Conservation (phyloP, 192 early-diverging fungal species). For the Coemansia sp. region DNA sequence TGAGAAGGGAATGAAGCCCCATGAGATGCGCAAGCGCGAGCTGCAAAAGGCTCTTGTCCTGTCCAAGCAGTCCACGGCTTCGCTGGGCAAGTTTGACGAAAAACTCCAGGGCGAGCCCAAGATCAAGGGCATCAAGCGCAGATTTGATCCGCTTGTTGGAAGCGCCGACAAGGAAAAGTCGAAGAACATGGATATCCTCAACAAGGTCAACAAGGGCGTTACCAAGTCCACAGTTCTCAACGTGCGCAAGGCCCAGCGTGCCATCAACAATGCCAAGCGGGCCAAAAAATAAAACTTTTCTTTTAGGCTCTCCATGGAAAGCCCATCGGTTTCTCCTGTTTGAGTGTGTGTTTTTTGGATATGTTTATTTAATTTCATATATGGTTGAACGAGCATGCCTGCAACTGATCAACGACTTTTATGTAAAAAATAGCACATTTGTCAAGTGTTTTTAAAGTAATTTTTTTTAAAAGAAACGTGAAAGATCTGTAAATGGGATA, state of each 20-base stretch:
- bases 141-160: slow-evolving; percentile 66
- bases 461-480: not conserved
- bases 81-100: slow-evolving; percentile 89
- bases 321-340: too few relatives aligned
- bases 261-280: slow-evolving; percentile 47
- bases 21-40: slow-evolving; percentile 68
- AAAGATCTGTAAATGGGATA: not conserved
- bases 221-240: slow-evolving; percentile 41
- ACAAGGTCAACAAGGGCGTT: slow-evolving; percentile 62
- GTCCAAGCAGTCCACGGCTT: slow-evolving; percentile 84
- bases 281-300: slow-evolving; percentile 30
- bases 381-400: too few relatives aligned
- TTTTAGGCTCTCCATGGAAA: too few relatives aligned
- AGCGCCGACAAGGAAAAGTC: slow-evolving; percentile 70
- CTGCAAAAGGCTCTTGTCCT: slow-evolving; percentile 71
- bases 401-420: too few relatives aligned
- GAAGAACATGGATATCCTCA: slow-evolving; percentile 66
- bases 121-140: slow-evolving; percentile 76
- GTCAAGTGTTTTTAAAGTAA: not conserved
- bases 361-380: too few relatives aligned
- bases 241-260: slow-evolving; percentile 53
- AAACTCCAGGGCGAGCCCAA: slow-evolving; percentile 78
- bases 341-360: too few relatives aligned
- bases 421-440: too few relatives aligned
- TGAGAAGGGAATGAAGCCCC: slow-evolving; percentile 57